A percentile compares a stretch with the other conserved stretches of the same genome.
Conservation (phyloP, 2,329 filamentous ascomycete genomes). For the Cladophialophora psammophila region DNA sequence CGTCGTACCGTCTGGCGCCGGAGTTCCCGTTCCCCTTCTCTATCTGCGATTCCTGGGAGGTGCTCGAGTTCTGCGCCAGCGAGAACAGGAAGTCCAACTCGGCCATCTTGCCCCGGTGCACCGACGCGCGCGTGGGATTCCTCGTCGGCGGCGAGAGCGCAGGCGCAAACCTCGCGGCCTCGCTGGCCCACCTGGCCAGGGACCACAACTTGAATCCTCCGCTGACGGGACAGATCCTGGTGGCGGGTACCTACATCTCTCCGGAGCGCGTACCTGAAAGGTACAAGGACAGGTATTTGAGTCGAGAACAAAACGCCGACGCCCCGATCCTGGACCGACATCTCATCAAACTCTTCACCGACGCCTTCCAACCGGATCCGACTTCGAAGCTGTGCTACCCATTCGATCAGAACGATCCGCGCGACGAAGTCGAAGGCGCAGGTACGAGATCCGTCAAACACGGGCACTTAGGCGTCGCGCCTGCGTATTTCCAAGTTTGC, state of each 20-base stretch:
- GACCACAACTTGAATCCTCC: slow-evolving; percentile 52
- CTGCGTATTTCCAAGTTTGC: slow-evolving; percentile 59
- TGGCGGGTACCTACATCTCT: slow-evolving; percentile 49
- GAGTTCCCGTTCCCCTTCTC: slow-evolving; percentile 56
- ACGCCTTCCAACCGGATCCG: slow-evolving; percentile 45
- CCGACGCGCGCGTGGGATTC: slow-evolving; percentile 55
- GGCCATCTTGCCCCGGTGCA: slow-evolving; percentile 50
- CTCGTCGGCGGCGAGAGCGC: slow-evolving; percentile 59
- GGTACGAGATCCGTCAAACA: slow-evolving; percentile 37
- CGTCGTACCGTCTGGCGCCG: slow-evolving; percentile 51
- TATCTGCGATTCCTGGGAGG: slow-evolving; percentile 56
- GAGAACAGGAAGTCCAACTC: slow-evolving; percentile 28
- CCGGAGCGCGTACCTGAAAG: slow-evolving; percentile 45
- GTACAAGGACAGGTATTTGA: slow-evolving; percentile 51
- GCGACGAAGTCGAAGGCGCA: slow-evolving; percentile 29
- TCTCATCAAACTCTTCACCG: slow-evolving; percentile 42
- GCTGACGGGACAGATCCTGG: slow-evolving; percentile 57
- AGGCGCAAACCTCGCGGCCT: slow-evolving; percentile 53
- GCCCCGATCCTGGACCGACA: slow-evolving; percentile 46
- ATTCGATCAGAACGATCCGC: slow-evolving; percentile 42
- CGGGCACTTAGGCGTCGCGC: slow-evolving; percentile 27
- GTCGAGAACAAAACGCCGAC: slow-evolving; percentile 52
- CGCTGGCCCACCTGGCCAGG: slow-evolving; percentile 50
- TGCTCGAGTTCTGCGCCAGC: slow-evolving; percentile 52
- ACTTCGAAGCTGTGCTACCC: slow-evolving; percentile 45